Base-by-base conservation (phyloP, 345 rosid species). In the Mallotus nudiflorus region DNA sequence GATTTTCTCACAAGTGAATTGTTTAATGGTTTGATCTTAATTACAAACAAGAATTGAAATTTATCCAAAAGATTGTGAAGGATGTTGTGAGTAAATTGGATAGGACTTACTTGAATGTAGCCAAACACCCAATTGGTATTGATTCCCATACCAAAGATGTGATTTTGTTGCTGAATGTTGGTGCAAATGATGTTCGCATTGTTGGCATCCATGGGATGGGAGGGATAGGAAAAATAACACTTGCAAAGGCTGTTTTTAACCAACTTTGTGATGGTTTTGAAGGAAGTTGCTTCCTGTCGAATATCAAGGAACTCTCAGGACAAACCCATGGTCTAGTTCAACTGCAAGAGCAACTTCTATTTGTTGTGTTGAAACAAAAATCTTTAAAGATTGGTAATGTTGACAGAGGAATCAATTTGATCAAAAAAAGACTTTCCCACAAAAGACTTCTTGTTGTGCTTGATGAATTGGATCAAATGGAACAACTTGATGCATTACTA, bases 361-460 rank as follows among this genome's bases (percentile, higher is more conserved):
- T 12, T 50, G 59, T 33, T 50, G n/a, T 22, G 3, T 22, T 66
- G 53, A 66, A 66, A 24, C 1, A 6, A 22, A 51, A 31, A 1
- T 13, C 7, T 20, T 50, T 51, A 6, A n/a, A 51, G n/a, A 51
- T 50, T 1, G 5, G 31, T 13, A 35, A 20, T 50, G n/a, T 51
- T 24, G 45, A 51, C 33, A 35, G 40, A 1, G 59, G 69, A 19
- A 22, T 66, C 45, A 33, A 51, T 14, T n/a, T 46, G 59, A 66
- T 66, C 45, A 66, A 22, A 66, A 24, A 51, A n/a, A 20, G 69
- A 20, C 25, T 66, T 19, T 3, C 33, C 18, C n/a, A 35, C 28
- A 51, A 35, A 51, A 66, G 69, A 31, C 59, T 66, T 66, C 33
- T 66, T 66, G 9, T 66, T 66, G 46, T 51, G 13, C 46, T 66